These are phyloP conservation scores for Aciculosporium take DNA, from an alignment of 2,329 filamentous ascomycete genomes.

Conservation along the genomic window DNA sequence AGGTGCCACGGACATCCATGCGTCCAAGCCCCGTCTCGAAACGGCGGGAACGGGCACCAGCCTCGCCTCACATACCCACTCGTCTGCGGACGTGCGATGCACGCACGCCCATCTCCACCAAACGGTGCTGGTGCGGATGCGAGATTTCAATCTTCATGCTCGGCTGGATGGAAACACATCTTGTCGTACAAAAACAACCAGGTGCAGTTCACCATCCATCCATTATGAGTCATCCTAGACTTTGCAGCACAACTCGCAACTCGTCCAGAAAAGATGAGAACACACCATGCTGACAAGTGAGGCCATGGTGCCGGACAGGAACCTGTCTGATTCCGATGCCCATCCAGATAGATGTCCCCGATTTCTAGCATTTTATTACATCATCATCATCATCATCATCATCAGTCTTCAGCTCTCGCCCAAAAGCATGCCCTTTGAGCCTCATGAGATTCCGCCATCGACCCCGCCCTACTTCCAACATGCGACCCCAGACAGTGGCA, in stretches of 20 bases:
- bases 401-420: not conserved
- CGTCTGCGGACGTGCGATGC: not conserved
- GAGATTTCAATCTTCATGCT: not conserved
- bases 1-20: not conserved
- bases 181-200: no score
- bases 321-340: not conserved
- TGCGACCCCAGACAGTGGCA: conserved; percentile 6
- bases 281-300: not conserved
- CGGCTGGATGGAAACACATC: not conserved
- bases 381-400: not conserved
- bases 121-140: not conserved
- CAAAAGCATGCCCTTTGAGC: conserved; percentile 14
- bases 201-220: no score
- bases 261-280: no score
- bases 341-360: not conserved
- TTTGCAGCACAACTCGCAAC: no score
- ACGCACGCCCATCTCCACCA: not conserved
- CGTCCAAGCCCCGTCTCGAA: not conserved
- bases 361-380: no score
- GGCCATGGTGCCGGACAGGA: not conserved
- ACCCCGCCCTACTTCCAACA: conserved; percentile 16
- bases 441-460: conserved; percentile 15
- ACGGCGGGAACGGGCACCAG: no score
- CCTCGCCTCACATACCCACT: no score
- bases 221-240: no score